Evolutionary conservation across 768 basidiomycete species (phyloP), one percentile per base, ranked within the genome.

Genomic region (Podaxis rugospora): DNA sequence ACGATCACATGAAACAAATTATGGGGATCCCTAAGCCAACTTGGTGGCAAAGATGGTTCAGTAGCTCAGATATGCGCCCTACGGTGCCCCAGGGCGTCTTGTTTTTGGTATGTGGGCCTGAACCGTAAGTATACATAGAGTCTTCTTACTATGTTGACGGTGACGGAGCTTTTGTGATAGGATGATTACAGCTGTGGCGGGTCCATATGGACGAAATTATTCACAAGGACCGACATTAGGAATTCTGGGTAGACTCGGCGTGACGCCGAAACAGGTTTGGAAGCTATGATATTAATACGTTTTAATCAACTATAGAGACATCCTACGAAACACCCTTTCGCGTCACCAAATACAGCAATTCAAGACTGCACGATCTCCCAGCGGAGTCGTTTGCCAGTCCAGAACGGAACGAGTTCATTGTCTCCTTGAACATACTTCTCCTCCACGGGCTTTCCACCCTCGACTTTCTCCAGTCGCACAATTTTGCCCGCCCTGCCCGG

Each of bases 81-180:
- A 63, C 63, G 16, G 53, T 64, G 32, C 63, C 66, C 52, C 71
- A 71, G 56, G 82, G 77, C 65, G 83, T 75, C 49, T 73, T 93
- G 59, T 88, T 93, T 68, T 72, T 94, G 11, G 83, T 94, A 3
- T 94, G 90, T 71, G 92, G 92, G 27, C 93, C 92, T n/a, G 89
- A 93, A 63, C 79, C 80, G 92, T 93, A 71, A 67, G 87, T 72
- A 18, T 44, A 9, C 25, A 59, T 57, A 9, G 18, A 7, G 18
- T 23, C 18, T 18, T 50, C 40, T 39, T 11, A 44, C 13, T 52
- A 13, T 39, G 49, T 9, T 28, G n/a, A 7, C 7, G 23, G 5
- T 63, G n/a, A 11, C 23, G 11, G 16, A 36, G 14, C 21, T 51
- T 64, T 40, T 46, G 37, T 28, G 62, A 42, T 59, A 93, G 92